Base-by-base conservation (phyloP, 768 basidiomycete genomes). In the Neoboletus magnificus region DNA sequence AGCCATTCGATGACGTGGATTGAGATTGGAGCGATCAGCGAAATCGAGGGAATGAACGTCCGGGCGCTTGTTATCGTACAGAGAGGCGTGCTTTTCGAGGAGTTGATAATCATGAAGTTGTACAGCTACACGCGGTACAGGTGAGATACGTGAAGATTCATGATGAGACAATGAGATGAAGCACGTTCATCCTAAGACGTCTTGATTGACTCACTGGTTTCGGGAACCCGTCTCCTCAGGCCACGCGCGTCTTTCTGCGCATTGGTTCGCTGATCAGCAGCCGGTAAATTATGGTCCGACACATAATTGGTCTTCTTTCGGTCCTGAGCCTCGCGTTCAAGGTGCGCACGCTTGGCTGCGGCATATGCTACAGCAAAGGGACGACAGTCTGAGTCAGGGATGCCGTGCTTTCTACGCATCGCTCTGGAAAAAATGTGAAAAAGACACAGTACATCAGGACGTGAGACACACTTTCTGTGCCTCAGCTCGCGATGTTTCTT, bases 301-400 rank as follows among this genome's bases (percentile, higher is more conserved):
- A 60, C 55, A 54, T 59, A 62, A 65, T 62, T 65, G 62, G 56
- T 54, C 56, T 67, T 68, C 72, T 74, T 66, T 66, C 71, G 60
- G 68, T 74, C 69, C 47, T 74, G 73, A 50, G 77, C 78, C 61
- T 80, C 74, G 51, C 71, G 72, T 63, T 87, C 82, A 63, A 82
- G 77, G 58, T 81, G 79, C 44, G 79, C 74, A 52, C 77, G 77
- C 57, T 78, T 73, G 37, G 83, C 86, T 55, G 87, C 88, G 60
- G 89, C 82, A 71, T 89, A 90, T n/a, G 91, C 91, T 59, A 92
- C 87, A 69, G 87, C 88, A 78, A 93, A 93, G 13, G 91, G 89
- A 32, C 91, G 79, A 59, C 83, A 78, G 75, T 93, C 91, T 54
- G 77, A 78, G 76, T 93, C 91, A 18, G 91, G 91, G 56, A 93